Conservation (phyloP, 257 asterid species). For the Solanum sitiens region DNA sequence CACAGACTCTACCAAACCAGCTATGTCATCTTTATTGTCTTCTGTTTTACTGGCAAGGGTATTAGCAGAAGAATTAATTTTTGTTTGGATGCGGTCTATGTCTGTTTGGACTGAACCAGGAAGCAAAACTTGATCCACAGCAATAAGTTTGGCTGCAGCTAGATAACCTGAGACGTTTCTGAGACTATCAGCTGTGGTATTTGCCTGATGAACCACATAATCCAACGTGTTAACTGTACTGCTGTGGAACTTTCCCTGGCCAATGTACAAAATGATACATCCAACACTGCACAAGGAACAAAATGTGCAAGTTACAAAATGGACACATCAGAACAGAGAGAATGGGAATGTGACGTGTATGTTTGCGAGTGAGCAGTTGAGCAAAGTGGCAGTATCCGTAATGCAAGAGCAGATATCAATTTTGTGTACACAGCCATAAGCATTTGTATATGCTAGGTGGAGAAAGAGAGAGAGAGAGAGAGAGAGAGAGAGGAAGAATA, state of each 20-base stretch:
- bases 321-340: not conserved
- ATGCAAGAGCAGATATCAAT: not conserved
- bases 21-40: slow-evolving; percentile 51
- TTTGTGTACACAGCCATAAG: not conserved
- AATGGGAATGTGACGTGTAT: not conserved
- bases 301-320: not conserved
- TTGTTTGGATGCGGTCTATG: slow-evolving; percentile 57
- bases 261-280: slow-evolving; percentile 53
- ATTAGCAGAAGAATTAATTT: slow-evolving; percentile 64
- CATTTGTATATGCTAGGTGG: not conserved
- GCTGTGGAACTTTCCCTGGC: slow-evolving; percentile 55
- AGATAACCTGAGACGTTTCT: slow-evolving; percentile 64
- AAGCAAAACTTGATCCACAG: slow-evolving; percentile 48
- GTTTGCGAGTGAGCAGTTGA: not conserved
- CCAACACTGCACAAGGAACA: slow-evolving; percentile 53
- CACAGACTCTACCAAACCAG: slow-evolving; percentile 48
- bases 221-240: slow-evolving; percentile 38
- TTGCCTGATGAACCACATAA: slow-evolving; percentile 60
- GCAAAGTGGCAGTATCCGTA: not conserved
- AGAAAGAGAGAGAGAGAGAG: slow-evolving; percentile 6
- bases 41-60: slow-evolving; percentile 49
- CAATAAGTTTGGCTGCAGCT: slow-evolving; percentile 62
- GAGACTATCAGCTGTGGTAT: slow-evolving; percentile 39
- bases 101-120: slow-evolving; percentile 63
- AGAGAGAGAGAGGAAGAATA: slow-evolving; percentile 17